Conservation (phyloP, 306 rosid genomes). For the Cicer cuneatum region DNA sequence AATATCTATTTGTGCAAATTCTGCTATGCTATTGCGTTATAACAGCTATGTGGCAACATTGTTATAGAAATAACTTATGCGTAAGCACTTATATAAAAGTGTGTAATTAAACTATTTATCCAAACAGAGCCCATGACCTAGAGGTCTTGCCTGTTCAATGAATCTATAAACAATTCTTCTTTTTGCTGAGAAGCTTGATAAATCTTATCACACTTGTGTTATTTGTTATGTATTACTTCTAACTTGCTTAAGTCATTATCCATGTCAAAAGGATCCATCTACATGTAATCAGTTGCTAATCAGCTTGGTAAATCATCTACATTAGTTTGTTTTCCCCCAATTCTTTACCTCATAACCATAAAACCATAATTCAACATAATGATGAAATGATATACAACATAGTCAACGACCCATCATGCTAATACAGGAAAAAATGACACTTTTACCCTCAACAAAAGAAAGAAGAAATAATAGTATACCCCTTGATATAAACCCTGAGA, state of each 20-base stretch:
- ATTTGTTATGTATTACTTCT: slow-evolving; percentile 2
- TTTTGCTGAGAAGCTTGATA: not conserved
- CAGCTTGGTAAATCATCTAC: slow-evolving; percentile 16
- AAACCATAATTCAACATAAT: slow-evolving; percentile 17
- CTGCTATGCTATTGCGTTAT: too few relatives aligned
- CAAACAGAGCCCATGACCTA: too few relatives aligned
- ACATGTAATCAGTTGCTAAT: slow-evolving; percentile 15
- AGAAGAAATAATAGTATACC: slow-evolving; percentile 52
- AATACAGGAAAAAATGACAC: not conserved
- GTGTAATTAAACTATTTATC: too few relatives aligned
- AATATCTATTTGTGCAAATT: too few relatives aligned
- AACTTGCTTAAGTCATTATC: slow-evolving; percentile 16
- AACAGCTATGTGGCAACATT: too few relatives aligned
- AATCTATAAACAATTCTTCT: not conserved
- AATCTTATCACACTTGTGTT: slow-evolving; percentile 17
- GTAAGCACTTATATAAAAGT: too few relatives aligned
- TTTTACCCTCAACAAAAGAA: not conserved
- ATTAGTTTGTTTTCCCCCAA: not conserved
- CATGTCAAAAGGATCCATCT: not conserved
- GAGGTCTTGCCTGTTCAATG: too few relatives aligned
- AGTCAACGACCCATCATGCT: slow-evolving; percentile 13
- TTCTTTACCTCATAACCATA: slow-evolving; percentile 24
- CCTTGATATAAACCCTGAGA: slow-evolving; percentile 96
- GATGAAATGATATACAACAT: slow-evolving; percentile 30
- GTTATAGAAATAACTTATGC: too few relatives aligned